Conservation (phyloP, 345 rosid species). For the Melaleuca alternifolia region DNA sequence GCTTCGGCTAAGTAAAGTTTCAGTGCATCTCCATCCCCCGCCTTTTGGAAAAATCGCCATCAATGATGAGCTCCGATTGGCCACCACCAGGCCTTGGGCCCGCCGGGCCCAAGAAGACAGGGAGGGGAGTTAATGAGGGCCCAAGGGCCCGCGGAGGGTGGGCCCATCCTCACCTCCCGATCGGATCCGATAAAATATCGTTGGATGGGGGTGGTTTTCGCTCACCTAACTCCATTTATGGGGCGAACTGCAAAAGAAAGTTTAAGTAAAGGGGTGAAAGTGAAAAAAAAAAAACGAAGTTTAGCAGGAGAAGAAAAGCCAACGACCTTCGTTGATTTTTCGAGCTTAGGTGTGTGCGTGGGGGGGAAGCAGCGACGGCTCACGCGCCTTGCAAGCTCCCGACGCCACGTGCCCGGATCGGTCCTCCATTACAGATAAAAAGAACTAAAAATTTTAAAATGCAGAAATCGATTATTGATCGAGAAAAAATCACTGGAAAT, state of each 20-base stretch:
- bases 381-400: not conserved
- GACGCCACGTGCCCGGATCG: not conserved
- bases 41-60: not conserved
- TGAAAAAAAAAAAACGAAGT: not conserved
- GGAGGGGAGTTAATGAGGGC: not conserved
- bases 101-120: not conserved
- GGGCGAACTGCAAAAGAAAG: not conserved
- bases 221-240: not conserved
- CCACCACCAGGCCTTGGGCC: not conserved
- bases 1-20: not conserved
- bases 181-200: not conserved
- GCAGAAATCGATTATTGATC: too few species aligned
- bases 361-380: not conserved
- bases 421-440: too few species aligned
- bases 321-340: not conserved
- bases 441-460: too few species aligned
- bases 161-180: not conserved
- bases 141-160: not conserved
- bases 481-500: too few species aligned
- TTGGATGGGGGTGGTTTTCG: not conserved
- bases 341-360: not conserved
- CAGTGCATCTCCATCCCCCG: not conserved
- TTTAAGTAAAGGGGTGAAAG: rapidly evolving
- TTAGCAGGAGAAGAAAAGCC: not conserved
- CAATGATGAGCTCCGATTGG: not conserved